Evolutionary conservation across 2,329 filamentous ascomycete species (phyloP).

Genomic region (Calonectria pauciramosa): DNA sequence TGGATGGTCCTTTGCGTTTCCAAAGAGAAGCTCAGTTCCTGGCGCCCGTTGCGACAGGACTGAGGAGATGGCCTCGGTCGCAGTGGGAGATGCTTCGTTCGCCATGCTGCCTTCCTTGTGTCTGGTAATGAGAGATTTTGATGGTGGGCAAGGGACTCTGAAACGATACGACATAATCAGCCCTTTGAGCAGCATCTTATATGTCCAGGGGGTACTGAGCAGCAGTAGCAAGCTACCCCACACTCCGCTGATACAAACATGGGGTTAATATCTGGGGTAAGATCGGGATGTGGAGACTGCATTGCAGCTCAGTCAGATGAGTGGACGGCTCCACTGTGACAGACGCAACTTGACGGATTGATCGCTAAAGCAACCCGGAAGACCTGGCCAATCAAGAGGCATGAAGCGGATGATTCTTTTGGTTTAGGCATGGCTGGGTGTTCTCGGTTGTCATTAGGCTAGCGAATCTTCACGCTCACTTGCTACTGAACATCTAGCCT

Average conservation of each 20-base stretch:
- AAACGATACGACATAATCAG: not conserved
- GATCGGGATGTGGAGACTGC: conserved; percentile 8
- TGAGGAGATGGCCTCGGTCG: conserved; percentile 3
- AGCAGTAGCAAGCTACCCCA: conserved; percentile 2
- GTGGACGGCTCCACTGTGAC: not conserved
- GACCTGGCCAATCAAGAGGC: not conserved
- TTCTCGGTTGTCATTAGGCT: not conserved
- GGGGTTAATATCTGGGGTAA: not conserved
- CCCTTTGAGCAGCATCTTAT: not conserved
- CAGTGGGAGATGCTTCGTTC: not conserved
- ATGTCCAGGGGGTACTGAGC: not conserved
- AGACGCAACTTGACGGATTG: not conserved
- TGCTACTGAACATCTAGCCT: not conserved
- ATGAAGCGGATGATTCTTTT: not conserved
- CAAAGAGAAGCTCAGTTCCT: conserved; percentile 23
- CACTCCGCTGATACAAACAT: not conserved
- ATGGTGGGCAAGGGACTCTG: not conserved
- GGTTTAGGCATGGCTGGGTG: not conserved
- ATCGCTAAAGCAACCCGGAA: not conserved
- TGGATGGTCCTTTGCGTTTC: not conserved
- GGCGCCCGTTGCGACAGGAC: conserved; percentile 2
- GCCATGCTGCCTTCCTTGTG: not conserved
- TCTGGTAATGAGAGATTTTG: not conserved
- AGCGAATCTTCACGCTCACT: not conserved
- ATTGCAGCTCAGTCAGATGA: not conserved